A percentile compares a stretch with the other conserved stretches of the same genome.
These are phyloP conservation scores for Vigna reflexopilosa DNA, from an alignment of 306 rosid genomes.

Conservation along the genomic window DNA sequence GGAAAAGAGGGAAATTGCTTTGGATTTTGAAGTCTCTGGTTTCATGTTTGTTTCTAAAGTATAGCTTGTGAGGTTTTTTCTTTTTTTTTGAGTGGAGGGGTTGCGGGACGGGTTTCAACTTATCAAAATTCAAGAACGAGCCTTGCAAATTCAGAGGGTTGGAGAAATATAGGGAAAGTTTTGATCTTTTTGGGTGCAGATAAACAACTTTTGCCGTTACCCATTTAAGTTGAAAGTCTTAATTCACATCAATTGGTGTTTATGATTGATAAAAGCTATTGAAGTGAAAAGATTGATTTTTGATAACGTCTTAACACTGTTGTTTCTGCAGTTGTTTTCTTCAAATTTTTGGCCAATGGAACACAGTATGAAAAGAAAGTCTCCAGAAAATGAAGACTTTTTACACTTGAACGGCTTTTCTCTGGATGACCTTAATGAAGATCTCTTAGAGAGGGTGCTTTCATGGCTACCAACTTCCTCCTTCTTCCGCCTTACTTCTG, in stretches of 20 bases:
- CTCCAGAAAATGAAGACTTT: slow-evolving; percentile 49
- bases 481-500: slow-evolving; percentile 81
- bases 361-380: slow-evolving; percentile 72
- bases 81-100: neutral
- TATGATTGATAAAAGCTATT: neutral
- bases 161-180: slow-evolving; percentile 5
- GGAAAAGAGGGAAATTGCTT: neutral
- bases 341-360: slow-evolving; percentile 57
- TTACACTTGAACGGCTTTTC: slow-evolving; percentile 48
- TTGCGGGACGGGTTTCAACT: neutral
- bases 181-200: slow-evolving; percentile 34
- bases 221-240: slow-evolving; percentile 22
- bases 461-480: slow-evolving; percentile 89
- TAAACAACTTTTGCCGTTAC: neutral
- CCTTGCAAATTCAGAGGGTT: slow-evolving; percentile 13
- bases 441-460: slow-evolving; percentile 83
- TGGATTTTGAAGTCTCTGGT: slow-evolving; percentile 24
- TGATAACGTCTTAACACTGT: slow-evolving; percentile 31
- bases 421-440: slow-evolving; percentile 86
- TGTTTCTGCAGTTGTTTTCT: slow-evolving; percentile 53
- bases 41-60: slow-evolving; percentile 23
- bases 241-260: slow-evolving; percentile 7
- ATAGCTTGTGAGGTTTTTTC: slow-evolving; percentile 7
- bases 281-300: slow-evolving; percentile 6
- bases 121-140: slow-evolving; percentile 14